These are phyloP conservation scores for Combretum micranthum DNA, from an alignment of 345 rosid species.

Conservation along the genomic window DNA sequence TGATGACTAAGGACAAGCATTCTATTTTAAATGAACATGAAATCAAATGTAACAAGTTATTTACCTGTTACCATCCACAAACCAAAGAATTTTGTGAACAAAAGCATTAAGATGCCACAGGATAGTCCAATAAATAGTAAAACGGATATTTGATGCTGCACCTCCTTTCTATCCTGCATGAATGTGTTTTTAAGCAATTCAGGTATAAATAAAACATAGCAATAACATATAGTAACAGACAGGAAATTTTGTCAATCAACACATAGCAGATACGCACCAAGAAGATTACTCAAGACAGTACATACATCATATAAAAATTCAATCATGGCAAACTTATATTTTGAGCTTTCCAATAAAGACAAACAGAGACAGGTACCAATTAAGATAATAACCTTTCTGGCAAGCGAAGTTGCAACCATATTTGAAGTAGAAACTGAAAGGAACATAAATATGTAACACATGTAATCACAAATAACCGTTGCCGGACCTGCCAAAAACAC, in stretches of 20 bases:
- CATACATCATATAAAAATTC: neutral
- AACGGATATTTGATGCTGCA: constrained; percentile 87
- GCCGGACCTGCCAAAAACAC: constrained; percentile 37
- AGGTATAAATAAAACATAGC: too few relatives aligned
- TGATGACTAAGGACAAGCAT: neutral
- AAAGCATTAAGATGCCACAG: constrained; percentile 67
- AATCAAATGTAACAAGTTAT: constrained; percentile 1
- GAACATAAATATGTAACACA: constrained; percentile 44
- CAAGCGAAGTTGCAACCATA: constrained; percentile 45
- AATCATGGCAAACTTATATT: neutral
- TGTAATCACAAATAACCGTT: constrained; percentile 49
- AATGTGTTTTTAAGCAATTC: neutral
- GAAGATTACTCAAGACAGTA: neutral
- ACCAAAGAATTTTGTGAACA: constrained; percentile 63
- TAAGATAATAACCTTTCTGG: constrained; percentile 26
- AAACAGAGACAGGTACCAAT: neutral
- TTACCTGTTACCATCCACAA: constrained; percentile 74
- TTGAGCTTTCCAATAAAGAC: too few relatives aligned
- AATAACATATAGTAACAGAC: neutral
- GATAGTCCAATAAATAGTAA: constrained; percentile 66
- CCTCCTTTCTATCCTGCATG: constrained; percentile 70
- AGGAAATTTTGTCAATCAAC: neutral
- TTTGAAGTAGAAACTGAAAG: constrained; percentile 53
- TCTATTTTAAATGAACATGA: neutral
- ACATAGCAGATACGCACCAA: neutral